These are phyloP conservation scores for Zelonia costaricensis DNA, from an alignment of 208 protist species.

Conservation along the genomic window DNA sequence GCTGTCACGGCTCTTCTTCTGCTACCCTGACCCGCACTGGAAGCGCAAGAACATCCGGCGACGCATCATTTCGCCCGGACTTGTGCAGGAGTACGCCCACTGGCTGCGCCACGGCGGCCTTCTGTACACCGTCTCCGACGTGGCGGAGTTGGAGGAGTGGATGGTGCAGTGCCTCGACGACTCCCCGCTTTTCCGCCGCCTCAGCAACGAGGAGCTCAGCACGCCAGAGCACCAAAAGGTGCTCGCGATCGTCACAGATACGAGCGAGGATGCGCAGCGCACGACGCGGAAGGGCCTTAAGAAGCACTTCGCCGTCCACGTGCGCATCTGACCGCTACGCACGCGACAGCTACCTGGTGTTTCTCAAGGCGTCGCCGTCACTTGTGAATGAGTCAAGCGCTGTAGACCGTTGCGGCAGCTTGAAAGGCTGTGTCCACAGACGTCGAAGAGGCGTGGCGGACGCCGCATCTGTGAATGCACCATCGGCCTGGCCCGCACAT, in stretches of 20 bases:
- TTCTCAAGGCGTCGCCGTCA: too few species aligned
- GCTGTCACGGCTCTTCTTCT: constrained; percentile 96
- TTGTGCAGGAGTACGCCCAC: constrained; percentile 98
- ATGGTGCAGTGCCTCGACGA: constrained; percentile 92
- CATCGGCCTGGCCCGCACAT: too few species aligned
- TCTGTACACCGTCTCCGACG: constrained; percentile 97
- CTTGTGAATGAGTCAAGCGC: too few species aligned
- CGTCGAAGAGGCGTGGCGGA: too few species aligned
- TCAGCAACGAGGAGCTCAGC: constrained; percentile 70
- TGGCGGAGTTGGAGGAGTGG: constrained; percentile 92
- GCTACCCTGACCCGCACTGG: constrained; percentile 99
- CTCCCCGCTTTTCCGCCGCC: constrained; percentile 93
- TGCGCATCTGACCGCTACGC: constrained; percentile 40
- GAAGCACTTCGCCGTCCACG: constrained; percentile 85
- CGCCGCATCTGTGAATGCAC: too few species aligned
- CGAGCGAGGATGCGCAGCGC: constrained; percentile 88
- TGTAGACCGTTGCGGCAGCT: too few species aligned
- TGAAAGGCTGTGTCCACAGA: too few species aligned
- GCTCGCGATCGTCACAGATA: constrained; percentile 61
- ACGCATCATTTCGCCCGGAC: constrained; percentile 95
- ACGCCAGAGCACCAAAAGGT: constrained; percentile 44
- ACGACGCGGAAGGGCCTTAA: constrained; percentile 77
- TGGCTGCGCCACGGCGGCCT: constrained; percentile 93
- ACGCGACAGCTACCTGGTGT: too few species aligned
- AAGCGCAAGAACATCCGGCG: constrained; percentile 97